phyloP scores from a whole-genome alignment of 768 basidiomycete genomes.

The Tephrocybe rancida region DNA sequence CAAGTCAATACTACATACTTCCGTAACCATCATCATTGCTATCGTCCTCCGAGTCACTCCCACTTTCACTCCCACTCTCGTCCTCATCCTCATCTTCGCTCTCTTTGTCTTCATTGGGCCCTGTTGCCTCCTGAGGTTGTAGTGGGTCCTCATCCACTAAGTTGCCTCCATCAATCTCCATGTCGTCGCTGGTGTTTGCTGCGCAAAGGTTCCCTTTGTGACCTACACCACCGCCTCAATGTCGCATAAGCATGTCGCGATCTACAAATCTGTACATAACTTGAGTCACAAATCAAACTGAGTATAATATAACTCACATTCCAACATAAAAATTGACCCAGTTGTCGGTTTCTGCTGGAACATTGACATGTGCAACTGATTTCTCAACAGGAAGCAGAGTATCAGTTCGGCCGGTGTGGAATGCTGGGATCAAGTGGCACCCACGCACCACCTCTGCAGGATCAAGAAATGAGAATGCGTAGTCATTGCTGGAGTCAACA shows the following conservation, averaged over 20 bases:
- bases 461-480: conserved; percentile 30
- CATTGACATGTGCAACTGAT: conserved; percentile 5
- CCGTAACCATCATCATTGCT: no score
- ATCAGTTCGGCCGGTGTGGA: conserved; percentile 22
- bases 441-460: conserved; percentile 18
- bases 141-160: no score
- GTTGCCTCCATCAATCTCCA: no score
- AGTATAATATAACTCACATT: conserved; percentile 20
- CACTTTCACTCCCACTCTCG: no score
- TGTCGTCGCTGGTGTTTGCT: no score
- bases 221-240: not conserved
- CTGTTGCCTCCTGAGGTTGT: no score
- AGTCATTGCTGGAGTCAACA: conserved; percentile 20
- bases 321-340: conserved; percentile 31
- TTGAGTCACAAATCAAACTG: not conserved
- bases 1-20: no score
- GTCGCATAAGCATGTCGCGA: conserved; percentile 34
- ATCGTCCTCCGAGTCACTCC: no score
- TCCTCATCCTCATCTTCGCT: no score
- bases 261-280: conserved; percentile 27
- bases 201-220: no score
- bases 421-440: conserved; percentile 33
- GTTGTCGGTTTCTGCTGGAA: conserved; percentile 22
- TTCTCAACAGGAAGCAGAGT: conserved; percentile 8
- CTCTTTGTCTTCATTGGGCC: no score